Percentiles rank a stretch among this genome's conserved stretches.
phyloP scores from a whole-genome alignment of 2,329 filamentous ascomycete genomes.

The Mollisia scopiformis region DNA sequence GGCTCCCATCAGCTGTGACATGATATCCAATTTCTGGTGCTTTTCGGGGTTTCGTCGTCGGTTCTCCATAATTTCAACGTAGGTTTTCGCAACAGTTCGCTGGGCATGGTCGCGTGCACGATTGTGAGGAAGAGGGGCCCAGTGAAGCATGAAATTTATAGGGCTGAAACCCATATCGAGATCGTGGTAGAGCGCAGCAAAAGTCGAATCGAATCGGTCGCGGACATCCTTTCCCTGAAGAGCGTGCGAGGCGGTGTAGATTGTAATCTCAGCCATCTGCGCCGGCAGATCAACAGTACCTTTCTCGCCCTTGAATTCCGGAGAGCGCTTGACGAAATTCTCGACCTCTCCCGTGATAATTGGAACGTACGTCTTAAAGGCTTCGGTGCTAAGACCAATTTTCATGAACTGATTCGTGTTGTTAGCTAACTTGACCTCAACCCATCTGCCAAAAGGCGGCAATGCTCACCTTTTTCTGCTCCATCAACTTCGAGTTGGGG shows the following conservation, averaged over 20 bases:
- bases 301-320: conserved; percentile 67
- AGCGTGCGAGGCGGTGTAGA: conserved; percentile 85
- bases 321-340: conserved; percentile 69
- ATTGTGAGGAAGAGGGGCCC: conserved; percentile 89
- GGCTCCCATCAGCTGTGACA: conserved; percentile 87
- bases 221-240: conserved; percentile 86
- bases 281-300: conserved; percentile 74
- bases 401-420: conserved; percentile 69
- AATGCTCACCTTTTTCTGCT: conserved; percentile 81
- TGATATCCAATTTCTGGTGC: conserved; percentile 71
- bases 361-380: conserved; percentile 75
- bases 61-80: conserved; percentile 79
- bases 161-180: conserved; percentile 89
- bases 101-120: conserved; percentile 79
- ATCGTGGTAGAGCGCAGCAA: conserved; percentile 84
- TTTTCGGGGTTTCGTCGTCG: conserved; percentile 54
- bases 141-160: conserved; percentile 88
- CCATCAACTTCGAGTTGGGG: conserved; percentile 90
- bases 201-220: conserved; percentile 76
- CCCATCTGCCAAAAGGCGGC: not conserved
- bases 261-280: conserved; percentile 83
- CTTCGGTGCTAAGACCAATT: conserved; percentile 74
- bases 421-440: conserved; percentile 3
- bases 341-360: conserved; percentile 77
- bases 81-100: conserved; percentile 78